Evolutionary conservation across 345 rosid species (phyloP).

Genomic region (Acer yangbiense): DNA sequence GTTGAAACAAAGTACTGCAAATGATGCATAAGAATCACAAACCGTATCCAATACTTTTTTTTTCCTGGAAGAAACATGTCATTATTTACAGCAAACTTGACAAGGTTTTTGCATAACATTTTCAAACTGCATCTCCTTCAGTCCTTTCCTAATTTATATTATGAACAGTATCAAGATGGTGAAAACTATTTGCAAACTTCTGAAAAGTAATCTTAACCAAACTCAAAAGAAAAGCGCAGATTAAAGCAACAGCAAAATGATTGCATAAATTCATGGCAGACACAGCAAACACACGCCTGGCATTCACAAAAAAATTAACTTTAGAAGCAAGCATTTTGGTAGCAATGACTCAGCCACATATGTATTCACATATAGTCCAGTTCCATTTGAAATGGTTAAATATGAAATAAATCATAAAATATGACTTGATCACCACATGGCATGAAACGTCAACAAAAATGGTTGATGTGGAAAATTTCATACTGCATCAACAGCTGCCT

Average conservation of each 20-base stretch:
- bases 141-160: too few species aligned
- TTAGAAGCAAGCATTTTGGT: background rate
- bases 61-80: slow-evolving; percentile 3
- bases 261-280: background rate
- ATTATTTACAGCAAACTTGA: background rate
- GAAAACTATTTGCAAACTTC: background rate
- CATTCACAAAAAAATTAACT: background rate
- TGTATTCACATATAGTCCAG: background rate
- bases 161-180: too few species aligned
- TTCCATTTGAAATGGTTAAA: background rate
- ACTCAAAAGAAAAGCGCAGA: background rate
- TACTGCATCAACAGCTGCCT: slow-evolving; percentile 97
- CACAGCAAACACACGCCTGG: background rate
- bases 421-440: background rate
- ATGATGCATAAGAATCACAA: background rate
- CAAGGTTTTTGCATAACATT: background rate
- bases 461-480: background rate
- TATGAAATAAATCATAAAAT: background rate
- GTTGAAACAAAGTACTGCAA: background rate
- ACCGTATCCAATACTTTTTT: background rate
- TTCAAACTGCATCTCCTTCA: too few species aligned
- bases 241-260: background rate
- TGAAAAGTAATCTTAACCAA: background rate
- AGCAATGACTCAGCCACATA: background rate
- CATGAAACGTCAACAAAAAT: slow-evolving; percentile 1